Base-by-base conservation (phyloP, 2,329 filamentous ascomycete species). In the Venturiaceae sp. region DNA sequence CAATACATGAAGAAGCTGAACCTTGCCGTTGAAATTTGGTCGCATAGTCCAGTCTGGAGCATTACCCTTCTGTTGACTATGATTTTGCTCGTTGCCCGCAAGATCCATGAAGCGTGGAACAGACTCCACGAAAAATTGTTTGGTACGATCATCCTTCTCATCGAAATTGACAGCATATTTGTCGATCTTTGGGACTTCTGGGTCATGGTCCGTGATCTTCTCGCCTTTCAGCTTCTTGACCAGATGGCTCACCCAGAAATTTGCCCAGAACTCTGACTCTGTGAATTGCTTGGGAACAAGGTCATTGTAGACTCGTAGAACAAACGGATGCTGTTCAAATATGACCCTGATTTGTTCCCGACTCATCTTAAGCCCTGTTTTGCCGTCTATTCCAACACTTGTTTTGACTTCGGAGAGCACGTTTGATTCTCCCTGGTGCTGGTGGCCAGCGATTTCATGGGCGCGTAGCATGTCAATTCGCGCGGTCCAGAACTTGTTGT, bases 311-410 rank as follows among this genome's bases (percentile, higher is more conserved):
- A 95, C 88, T 21, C 85, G 84, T 69, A 90, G 88, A 60, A 99
- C 87, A 0, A 99, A 78, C 1, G 94, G 91, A 71, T 99, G 92
- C 70, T 97, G 94, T 61, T 83, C 85, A 72, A 99, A 92, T 57
- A 99, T 94, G 68, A 95, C 83, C 67, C 92, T 87, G 55, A 97
- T 90, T 72, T 97, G 92, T 72, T 96, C 92, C 61, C 90, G 86
- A 64, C 85, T 94, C 62, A 99, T 86, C 66, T 88, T 92, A 65
- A 96, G 78, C 71, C 87, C 90, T 47, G 86, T 80, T 60, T 64
- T 63, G 23, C 86, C 84, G 62, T 86, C 86, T 64, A 90, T 85
- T 58, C 88, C 84, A 5, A 87, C 83, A 57, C 85, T 83, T 6
- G 89, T 87, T 69, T 95, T 96, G 65, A 97, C 85, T 19, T 88